phyloP scores from a whole-genome alignment of 176 grass and related monocot species.

The Stipa capillata region DNA sequence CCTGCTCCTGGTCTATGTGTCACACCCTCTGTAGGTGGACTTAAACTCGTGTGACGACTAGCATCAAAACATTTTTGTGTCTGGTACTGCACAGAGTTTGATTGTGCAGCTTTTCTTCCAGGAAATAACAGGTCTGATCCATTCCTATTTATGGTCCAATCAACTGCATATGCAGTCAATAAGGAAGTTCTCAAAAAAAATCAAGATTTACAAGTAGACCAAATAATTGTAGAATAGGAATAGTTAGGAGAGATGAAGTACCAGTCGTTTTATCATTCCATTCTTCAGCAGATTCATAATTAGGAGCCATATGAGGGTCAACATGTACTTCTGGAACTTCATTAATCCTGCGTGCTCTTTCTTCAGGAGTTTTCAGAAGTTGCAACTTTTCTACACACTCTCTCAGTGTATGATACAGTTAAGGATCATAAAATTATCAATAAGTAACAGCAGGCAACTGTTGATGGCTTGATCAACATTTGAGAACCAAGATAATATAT shows the following conservation, averaged over 20 bases:
- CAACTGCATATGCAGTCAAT: conserved; percentile 33
- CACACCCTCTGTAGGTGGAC: conserved; percentile 2
- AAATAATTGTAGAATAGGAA: conserved; percentile 12
- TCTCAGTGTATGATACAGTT: conserved; percentile 72
- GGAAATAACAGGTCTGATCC: conserved; percentile 21
- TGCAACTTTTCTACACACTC: conserved; percentile 89
- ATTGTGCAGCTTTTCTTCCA: conserved; percentile 30
- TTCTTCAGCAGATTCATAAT: conserved; percentile 79
- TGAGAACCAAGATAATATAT: not conserved
- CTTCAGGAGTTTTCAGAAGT: conserved; percentile 70
- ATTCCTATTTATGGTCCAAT: conserved; percentile 34
- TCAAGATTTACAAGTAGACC: not conserved
- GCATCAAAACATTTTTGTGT: conserved; percentile 13
- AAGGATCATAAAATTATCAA: conserved; percentile 46
- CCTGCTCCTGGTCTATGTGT: conserved; percentile 14
- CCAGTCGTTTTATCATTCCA: conserved; percentile 45
- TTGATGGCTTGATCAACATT: not conserved
- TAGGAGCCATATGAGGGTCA: conserved; percentile 74
- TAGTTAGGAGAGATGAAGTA: conserved; percentile 2
- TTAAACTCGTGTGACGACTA: conserved; percentile 3
- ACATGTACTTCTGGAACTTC: conserved; percentile 79
- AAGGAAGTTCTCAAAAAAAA: conserved; percentile 1
- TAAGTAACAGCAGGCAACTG: not conserved
- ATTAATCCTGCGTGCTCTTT: conserved; percentile 61
- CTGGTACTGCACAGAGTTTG: conserved; percentile 20